These are phyloP conservation scores for Hanseniaspora jakobsenii DNA, from an alignment of 805 yeast genomes.

Conservation along the genomic window DNA sequence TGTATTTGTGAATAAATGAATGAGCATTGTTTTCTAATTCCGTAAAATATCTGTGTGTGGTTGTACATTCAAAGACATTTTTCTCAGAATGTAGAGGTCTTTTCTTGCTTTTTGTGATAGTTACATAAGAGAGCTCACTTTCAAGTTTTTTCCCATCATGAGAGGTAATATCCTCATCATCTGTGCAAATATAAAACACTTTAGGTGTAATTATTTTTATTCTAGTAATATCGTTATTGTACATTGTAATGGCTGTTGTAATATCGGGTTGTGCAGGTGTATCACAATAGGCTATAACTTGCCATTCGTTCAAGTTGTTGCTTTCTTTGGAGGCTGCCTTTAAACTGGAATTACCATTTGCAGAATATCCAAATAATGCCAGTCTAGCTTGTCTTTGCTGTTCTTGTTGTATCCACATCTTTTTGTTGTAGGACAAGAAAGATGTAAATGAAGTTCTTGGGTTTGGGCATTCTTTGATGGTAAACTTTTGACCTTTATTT, in stretches of 20 bases:
- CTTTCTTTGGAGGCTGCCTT: no score
- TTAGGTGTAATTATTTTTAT: constrained; percentile 66
- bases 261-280: constrained; percentile 54
- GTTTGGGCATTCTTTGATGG: constrained; percentile 39
- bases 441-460: constrained; percentile 55
- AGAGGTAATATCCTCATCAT: no score
- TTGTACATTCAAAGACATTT: constrained; percentile 56
- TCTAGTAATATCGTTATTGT: constrained; percentile 61
- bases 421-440: constrained; percentile 63
- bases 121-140: constrained; percentile 35
- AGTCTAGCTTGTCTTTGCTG: constrained; percentile 59
- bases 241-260: constrained; percentile 55
- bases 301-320: constrained; percentile 42
- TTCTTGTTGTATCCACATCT: constrained; percentile 77
- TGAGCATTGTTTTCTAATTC: constrained; percentile 51
- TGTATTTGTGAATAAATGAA: constrained; percentile 44
- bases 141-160: constrained; percentile 36
- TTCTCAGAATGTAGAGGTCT: constrained; percentile 44
- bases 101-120: constrained; percentile 52
- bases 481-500: constrained; percentile 32
- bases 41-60: constrained; percentile 38
- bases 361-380: constrained; percentile 73
- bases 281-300: constrained; percentile 56
- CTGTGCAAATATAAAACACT: constrained; percentile 49
- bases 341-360: no score